These are phyloP conservation scores for Samsoniella hepiali DNA, from an alignment of 2,329 filamentous ascomycete genomes.

Conservation along the genomic window DNA sequence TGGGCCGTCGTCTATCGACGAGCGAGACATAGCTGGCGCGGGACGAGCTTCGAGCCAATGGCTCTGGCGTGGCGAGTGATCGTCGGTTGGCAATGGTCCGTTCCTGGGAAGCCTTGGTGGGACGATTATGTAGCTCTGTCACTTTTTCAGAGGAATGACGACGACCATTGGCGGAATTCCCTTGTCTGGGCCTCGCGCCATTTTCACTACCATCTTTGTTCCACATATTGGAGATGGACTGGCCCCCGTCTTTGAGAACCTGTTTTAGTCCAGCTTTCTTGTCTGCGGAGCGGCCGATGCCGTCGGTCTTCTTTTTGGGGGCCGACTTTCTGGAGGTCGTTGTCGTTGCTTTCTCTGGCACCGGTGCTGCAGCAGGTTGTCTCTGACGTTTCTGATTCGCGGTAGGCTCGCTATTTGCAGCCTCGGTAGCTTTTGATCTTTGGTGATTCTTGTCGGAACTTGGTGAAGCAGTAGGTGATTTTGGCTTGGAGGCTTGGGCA, in stretches of 20 bases:
- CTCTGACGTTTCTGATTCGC: conserved; percentile 47
- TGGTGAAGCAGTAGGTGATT: not conserved
- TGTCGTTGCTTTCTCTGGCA: conserved; percentile 26
- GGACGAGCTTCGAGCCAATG: conserved; percentile 40
- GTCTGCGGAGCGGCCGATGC: conserved; percentile 29
- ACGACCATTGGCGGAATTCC: conserved; percentile 23
- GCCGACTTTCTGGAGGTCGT: conserved; percentile 24
- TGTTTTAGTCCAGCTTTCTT: conserved; percentile 48
- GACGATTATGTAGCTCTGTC: conserved; percentile 18
- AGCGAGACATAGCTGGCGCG: conserved; percentile 49
- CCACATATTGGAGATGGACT: conserved; percentile 47
- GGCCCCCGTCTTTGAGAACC: conserved; percentile 49
- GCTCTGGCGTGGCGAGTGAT: conserved; percentile 27
- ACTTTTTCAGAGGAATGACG: conserved; percentile 18
- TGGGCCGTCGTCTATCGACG: conserved; percentile 50
- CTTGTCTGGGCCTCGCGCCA: conserved; percentile 26
- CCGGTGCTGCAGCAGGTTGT: conserved; percentile 22
- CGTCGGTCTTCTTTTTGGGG: conserved; percentile 16
- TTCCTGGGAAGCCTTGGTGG: conserved; percentile 14
- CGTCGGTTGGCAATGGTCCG: conserved; percentile 6
- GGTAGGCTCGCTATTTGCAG: conserved; percentile 12
- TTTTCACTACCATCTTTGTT: conserved; percentile 41
- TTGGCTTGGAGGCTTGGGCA: not conserved
- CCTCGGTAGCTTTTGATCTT: not conserved
- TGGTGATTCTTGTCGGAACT: not conserved